Evolutionary conservation across 768 basidiomycete species (phyloP), one percentile per base, ranked within the genome.

Genomic region (Lactifluus hygrophoroides): DNA sequence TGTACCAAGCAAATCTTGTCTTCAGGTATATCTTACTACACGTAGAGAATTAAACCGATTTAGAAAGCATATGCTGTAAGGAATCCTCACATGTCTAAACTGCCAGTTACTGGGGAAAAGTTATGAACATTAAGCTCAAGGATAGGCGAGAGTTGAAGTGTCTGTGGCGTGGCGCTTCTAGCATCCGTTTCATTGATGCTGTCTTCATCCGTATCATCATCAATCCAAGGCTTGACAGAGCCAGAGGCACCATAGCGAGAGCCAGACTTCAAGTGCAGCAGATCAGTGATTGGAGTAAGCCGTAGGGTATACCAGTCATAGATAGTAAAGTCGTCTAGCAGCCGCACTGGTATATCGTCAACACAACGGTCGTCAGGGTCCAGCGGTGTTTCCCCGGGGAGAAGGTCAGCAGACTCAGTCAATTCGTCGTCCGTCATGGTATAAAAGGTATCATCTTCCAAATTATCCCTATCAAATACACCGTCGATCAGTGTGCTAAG

Each of bases 1-100:
- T 84, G 61, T 89, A 89, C 86, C 86, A 89, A 0, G 86, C 84
- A 67, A 70, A 67, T 44, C 73, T 45, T 0, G 87, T 88, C 45
- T 78, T 76, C 28, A 89, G 69, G 59, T 84, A 88, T 2, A 88
- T 77, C 58, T 82, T 80, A 23, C 86, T 88, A 51, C 14, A 19
- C 6, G 8, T 0, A 34, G 17, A 40, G 7, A 48, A 21, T 42
- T 44, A 58, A 28, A 10, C 11, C 6, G 28, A 32, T 32, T 30
- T n/a, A 23, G 4, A 32, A 25, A 14, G 9, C 5, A n/a, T 14
- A 10, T 5, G 25, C 25, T 8, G 42, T 30, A 17, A 11, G 2
- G 2, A 17, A 30, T 32, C 21, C 74, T 62, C 51, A 83, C 84
- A 72, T 71, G 61, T 85, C 81, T 10, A 83, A 61, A 48, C 59